Evolutionary conservation across 768 basidiomycete species (phyloP).

Genomic region (Lyophyllum semitale): DNA sequence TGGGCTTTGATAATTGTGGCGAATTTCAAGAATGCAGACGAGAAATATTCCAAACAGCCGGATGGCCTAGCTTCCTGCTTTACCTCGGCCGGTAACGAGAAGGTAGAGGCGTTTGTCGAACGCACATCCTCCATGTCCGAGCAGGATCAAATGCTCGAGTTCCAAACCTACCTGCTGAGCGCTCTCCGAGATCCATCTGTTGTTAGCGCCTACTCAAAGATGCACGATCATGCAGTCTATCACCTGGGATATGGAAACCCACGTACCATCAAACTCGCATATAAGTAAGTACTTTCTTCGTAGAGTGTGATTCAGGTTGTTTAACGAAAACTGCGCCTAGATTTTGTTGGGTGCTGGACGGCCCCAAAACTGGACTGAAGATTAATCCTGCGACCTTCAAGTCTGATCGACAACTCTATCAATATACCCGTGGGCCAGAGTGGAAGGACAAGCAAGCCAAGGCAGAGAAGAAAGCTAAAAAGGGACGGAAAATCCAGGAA

Average conservation of each 20-base stretch:
- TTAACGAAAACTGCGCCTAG: conserved; percentile 18
- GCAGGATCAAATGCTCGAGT: conserved; percentile 29
- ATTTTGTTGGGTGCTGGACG: conserved; percentile 58
- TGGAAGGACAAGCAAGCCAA: conserved; percentile 21
- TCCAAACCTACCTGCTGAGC: conserved; percentile 55
- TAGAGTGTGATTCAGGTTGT: not conserved
- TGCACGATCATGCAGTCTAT: conserved; percentile 60
- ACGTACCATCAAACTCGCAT: conserved; percentile 54
- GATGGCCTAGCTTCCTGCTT: conserved; percentile 41
- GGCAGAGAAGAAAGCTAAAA: not conserved
- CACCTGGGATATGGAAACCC: conserved; percentile 49
- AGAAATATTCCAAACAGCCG: conserved; percentile 52
- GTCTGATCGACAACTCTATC: conserved; percentile 26
- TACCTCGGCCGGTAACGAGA: conserved; percentile 36
- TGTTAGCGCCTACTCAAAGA: conserved; percentile 56
- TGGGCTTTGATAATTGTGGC: conserved; percentile 60
- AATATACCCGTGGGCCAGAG: conserved; percentile 15
- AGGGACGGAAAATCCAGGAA: no score
- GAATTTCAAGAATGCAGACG: conserved; percentile 54
- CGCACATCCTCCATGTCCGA: conserved; percentile 20
- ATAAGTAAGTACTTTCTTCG: conserved; percentile 34
- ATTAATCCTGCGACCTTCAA: conserved; percentile 35
- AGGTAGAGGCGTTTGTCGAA: conserved; percentile 43
- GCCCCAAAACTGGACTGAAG: conserved; percentile 57
- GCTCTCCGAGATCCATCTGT: conserved; percentile 44